These are phyloP conservation scores for Schizochytrium sp. DNA, from an alignment of 108 stramenopile species.

Conservation along the genomic window DNA sequence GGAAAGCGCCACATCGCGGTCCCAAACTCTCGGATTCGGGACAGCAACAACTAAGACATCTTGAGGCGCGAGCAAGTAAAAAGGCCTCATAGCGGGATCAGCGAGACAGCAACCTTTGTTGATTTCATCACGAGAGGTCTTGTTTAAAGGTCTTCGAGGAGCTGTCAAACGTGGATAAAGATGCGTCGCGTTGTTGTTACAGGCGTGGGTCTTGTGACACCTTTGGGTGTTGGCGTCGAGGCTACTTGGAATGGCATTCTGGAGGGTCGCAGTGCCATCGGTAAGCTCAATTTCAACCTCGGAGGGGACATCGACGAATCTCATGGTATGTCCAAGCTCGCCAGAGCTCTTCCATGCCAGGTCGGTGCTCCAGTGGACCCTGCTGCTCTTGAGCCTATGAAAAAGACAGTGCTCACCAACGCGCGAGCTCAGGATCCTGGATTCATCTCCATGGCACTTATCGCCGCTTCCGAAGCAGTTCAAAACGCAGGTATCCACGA, in stretches of 20 bases:
- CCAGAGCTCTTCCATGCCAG: constrained; percentile 80
- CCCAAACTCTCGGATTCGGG: too few species aligned
- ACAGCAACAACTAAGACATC: too few species aligned
- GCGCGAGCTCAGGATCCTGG: constrained; percentile 77
- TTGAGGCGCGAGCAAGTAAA: too few species aligned
- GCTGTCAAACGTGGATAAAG: background rate
- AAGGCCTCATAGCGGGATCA: too few species aligned
- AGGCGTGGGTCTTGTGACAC: constrained; percentile 89
- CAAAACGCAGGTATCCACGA: constrained; percentile 68
- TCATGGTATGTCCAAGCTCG: constrained; percentile 74
- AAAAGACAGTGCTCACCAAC: constrained; percentile 13
- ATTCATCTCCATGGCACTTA: constrained; percentile 83
- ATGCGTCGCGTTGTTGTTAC: constrained; percentile 91
- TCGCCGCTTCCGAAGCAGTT: constrained; percentile 83
- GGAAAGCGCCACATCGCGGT: too few species aligned
- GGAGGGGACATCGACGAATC: constrained; percentile 67
- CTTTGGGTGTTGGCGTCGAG: constrained; percentile 82
- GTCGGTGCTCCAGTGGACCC: constrained; percentile 82
- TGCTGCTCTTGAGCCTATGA: constrained; percentile 53
- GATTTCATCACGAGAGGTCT: too few species aligned
- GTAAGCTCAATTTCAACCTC: background rate
- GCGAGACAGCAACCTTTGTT: too few species aligned
- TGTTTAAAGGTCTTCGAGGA: too few species aligned
- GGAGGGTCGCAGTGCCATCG: constrained; percentile 47
- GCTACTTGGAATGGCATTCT: constrained; percentile 81